Percentiles rank a stretch among this genome's conserved stretches.
Conservation (phyloP, 169 alveolate species). For the Perkinsus olseni region DNA sequence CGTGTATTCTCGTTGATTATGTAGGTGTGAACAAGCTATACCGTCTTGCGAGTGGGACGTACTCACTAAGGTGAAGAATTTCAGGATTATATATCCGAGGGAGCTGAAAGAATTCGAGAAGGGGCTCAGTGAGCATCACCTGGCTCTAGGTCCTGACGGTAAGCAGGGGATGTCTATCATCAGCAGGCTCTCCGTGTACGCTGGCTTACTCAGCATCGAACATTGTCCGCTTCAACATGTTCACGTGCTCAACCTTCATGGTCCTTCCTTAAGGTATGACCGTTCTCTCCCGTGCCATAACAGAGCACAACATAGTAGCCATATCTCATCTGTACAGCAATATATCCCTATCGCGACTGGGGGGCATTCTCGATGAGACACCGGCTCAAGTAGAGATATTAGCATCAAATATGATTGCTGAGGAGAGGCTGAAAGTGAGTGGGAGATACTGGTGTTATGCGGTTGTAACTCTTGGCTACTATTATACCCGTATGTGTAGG, state of each 20-base stretch:
- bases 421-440: not conserved
- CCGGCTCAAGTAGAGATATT: conserved; percentile 6
- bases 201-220: too few relatives aligned
- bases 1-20: conserved; percentile 18
- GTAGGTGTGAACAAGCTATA: conserved; percentile 43
- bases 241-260: too few relatives aligned
- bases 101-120: conserved; percentile 41
- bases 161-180: not conserved
- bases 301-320: conserved; percentile 55
- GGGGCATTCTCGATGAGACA: conserved; percentile 33
- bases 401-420: not conserved
- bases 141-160: conserved; percentile 29
- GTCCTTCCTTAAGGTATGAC: conserved; percentile 28
- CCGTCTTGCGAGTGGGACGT: conserved; percentile 41
- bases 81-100: conserved; percentile 36
- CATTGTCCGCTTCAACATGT: too few relatives aligned
- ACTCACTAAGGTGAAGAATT: conserved; percentile 42
- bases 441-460: not conserved
- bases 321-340: conserved; percentile 45
- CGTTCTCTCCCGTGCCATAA: conserved; percentile 48
- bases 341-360: conserved; percentile 46
- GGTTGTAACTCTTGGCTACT: not conserved
- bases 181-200: too few relatives aligned
- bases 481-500: not conserved
- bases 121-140: conserved; percentile 41